Percentiles rank a stretch among this genome's conserved stretches.
Evolutionary conservation across 495 filamentous ascomycete species (phyloP).

Genomic region (Echria macrotheca): DNA sequence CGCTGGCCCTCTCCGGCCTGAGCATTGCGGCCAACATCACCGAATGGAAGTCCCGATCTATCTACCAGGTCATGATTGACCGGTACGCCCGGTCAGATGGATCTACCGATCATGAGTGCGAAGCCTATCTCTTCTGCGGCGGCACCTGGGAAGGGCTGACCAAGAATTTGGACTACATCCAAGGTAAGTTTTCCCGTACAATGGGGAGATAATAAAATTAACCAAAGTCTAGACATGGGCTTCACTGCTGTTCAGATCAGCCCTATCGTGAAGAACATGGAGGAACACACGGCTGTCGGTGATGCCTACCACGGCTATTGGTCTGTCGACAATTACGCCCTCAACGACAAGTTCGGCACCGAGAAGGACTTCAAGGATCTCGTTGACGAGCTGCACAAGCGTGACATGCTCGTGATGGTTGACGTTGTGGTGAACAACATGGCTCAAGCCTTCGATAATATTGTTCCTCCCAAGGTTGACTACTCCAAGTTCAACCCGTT

Average conservation of each 20-base stretch:
- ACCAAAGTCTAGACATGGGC: constrained; percentile 67
- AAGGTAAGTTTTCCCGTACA: no score
- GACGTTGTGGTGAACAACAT: constrained; percentile 78
- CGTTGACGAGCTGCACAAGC: constrained; percentile 53
- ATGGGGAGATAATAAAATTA: no score
- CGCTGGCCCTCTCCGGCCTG: constrained; percentile 24
- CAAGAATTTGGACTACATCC: constrained; percentile 32
- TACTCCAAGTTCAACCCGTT: constrained; percentile 64
- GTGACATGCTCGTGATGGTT: constrained; percentile 70
- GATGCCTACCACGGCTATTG: constrained; percentile 73
- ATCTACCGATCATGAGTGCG: constrained; percentile 46
- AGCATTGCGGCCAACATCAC: constrained; percentile 25
- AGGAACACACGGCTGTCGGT: constrained; percentile 44
- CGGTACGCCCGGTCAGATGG: constrained; percentile 63
- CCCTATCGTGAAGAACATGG: constrained; percentile 60
- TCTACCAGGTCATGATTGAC: constrained; percentile 74
- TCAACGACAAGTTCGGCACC: constrained; percentile 64
- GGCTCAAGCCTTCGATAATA: constrained; percentile 48
- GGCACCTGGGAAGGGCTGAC: constrained; percentile 54
- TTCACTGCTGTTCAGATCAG: constrained; percentile 82
- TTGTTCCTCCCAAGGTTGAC: constrained; percentile 48
- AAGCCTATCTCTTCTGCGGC: constrained; percentile 61
- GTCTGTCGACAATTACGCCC: constrained; percentile 57
- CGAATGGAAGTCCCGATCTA: constrained; percentile 58
- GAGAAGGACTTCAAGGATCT: constrained; percentile 58